Conservation (phyloP, 176 grass and related monocot genomes). For the Bonia amplexicaulis region DNA sequence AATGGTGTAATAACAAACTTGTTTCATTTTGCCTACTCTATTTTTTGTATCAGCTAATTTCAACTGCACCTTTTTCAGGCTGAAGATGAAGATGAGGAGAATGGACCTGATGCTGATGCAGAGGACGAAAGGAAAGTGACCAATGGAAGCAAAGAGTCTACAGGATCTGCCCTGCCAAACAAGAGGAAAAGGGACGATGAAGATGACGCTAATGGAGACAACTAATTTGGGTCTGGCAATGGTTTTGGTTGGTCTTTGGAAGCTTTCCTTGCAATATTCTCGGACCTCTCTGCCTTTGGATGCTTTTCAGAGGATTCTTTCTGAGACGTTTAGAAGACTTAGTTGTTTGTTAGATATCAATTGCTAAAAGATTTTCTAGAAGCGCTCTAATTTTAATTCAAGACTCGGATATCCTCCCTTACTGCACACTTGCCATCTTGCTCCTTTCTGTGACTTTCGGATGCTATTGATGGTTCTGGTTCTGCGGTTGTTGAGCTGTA, state of each 20-base stretch:
- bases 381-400: background rate
- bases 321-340: background rate
- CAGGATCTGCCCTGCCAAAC: constrained; percentile 18
- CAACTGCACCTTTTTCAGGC: constrained; percentile 4
- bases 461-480: background rate
- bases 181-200: constrained; percentile 51
- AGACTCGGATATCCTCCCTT: background rate
- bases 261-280: background rate
- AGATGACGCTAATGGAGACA: background rate
- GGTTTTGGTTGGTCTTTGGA: background rate
- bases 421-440: background rate
- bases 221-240: background rate
- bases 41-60: background rate
- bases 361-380: background rate
- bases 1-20: background rate
- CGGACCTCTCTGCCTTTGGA: background rate
- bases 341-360: background rate
- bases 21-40: background rate
- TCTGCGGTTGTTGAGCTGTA: background rate
- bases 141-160: background rate
- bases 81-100: constrained; percentile 30
- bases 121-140: constrained; percentile 1
- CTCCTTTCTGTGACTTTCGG: background rate
- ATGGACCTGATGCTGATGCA: constrained; percentile 4
- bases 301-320: background rate